phyloP scores from a whole-genome alignment of 139 green algal species.

The Zygnema cylindricum region DNA sequence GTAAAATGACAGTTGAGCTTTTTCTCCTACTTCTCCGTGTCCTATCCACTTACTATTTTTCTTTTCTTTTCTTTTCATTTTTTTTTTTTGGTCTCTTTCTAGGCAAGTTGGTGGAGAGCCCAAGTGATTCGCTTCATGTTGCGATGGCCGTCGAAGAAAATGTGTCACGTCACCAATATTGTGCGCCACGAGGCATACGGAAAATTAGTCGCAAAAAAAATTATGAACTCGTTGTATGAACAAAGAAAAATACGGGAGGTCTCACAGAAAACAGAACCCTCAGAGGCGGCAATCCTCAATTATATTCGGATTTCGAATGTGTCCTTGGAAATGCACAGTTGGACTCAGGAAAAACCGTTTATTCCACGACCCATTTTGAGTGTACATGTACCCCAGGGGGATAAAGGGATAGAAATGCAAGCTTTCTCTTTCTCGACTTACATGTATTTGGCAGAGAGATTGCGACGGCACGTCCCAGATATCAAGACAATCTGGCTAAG shows the following conservation, averaged over 20 bases:
- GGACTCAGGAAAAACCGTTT: constrained; percentile 1
- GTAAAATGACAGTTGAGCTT: no score
- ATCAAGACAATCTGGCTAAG: constrained; percentile 34
- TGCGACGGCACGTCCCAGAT: constrained; percentile 40
- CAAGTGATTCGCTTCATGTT: constrained; percentile 26
- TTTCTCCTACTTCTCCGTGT: no score
- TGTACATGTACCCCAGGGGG: constrained; percentile 43
- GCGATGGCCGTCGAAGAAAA: constrained; percentile 16
- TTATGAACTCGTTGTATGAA: neutral
- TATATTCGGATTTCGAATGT: neutral
- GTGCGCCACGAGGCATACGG: constrained; percentile 36
- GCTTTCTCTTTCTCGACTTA: constrained; percentile 23
- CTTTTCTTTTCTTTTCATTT: neutral
- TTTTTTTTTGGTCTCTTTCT: neutral
- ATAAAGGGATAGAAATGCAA: constrained; percentile 34
- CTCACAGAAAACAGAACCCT: neutral
- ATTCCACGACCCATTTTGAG: constrained; percentile 30
- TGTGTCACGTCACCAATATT: constrained; percentile 34
- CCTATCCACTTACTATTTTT: neutral
- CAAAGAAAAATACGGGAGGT: neutral
- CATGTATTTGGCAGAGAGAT: constrained; percentile 37
- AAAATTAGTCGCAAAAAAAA: neutral
- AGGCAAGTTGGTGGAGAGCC: constrained; percentile 18
- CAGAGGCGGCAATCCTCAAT: neutral
- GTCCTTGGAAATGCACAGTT: neutral